Evolutionary conservation across 331 rosid species (phyloP).

Genomic region (Rosa hybrid): DNA sequence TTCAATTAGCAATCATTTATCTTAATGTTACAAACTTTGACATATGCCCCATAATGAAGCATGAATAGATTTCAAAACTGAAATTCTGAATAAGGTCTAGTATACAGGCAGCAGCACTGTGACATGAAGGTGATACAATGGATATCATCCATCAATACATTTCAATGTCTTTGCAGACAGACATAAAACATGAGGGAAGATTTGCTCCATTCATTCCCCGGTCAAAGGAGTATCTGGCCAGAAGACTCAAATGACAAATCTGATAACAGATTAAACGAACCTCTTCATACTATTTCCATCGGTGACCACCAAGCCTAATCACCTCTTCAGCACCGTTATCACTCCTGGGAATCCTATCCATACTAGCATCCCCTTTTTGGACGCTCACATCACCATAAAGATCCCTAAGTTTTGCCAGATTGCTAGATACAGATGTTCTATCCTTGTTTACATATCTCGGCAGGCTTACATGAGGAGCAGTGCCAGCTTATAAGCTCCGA

Average conservation of each 20-base stretch:
- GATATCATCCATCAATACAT: no score
- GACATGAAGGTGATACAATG: no score
- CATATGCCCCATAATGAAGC: no score
- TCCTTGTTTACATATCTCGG: conserved; percentile 53
- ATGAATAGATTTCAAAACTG: no score
- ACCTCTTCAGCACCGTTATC: conserved; percentile 76
- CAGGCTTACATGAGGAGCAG: conserved; percentile 45
- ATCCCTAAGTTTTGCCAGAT: conserved; percentile 90
- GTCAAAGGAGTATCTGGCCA: background rate
- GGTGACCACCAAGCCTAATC: conserved; percentile 82
- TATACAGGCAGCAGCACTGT: no score
- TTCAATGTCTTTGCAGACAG: background rate
- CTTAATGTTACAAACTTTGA: no score
- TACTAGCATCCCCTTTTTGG: conserved; percentile 52
- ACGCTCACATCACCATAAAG: conserved; percentile 77
- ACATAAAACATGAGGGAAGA: background rate
- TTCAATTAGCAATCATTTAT: no score
- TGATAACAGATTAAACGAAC: conserved; percentile 24
- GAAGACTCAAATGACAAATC: conserved; percentile 14
- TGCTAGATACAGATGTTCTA: conserved; percentile 65
- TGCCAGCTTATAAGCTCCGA: conserved; percentile 58
- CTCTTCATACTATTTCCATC: conserved; percentile 62
- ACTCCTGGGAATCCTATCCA: conserved; percentile 55
- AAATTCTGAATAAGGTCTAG: no score
- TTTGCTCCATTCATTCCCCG: background rate